Evolutionary conservation across 2,329 filamentous ascomycete genomes (phyloP), one percentile per base, ranked within the genome.

Genomic region (Aspergillus proliferans): DNA sequence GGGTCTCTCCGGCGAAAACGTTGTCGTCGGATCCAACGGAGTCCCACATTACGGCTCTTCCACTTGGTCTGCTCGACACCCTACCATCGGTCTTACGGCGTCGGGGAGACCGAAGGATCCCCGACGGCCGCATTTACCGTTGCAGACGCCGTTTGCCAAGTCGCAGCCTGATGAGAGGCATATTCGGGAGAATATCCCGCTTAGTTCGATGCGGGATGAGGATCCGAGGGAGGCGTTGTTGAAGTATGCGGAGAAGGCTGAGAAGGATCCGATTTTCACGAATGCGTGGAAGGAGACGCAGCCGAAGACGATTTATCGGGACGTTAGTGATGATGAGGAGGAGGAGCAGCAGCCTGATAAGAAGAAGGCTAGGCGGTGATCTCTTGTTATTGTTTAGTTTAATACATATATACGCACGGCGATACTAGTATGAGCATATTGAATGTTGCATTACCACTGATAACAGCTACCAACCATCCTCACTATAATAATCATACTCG

Each of bases 261-360:
- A 95, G 70, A 92, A 88, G 65, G 91, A 97, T 65, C 92, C 91
- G 0, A 79, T 95, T 60, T 98, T 97, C 64, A 98, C 93, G 26
- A 88, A 87, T 58, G 93, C 91, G 14, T 98, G 90, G 87, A 87
- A 86, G 64, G 80, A 86, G 59, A 97, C 90, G 34, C 92, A 97
- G 72, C 93, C 93, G 0, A 85, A 91, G 58, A 89, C 91, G 22
- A 86, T 96, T 57, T 98, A 94, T 73, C 87, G 87, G 6, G 88
- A 96, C 40, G 62, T 93, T 30, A 94, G 90, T 66, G 92, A 95
- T 61, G 88, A 90, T 14, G 91, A 95, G 56, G 80, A 82, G 36
- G 85, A 83, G 46, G 79, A 81, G 15, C 80, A 78, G 3, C 83
- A 78, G 3, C 83, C 81, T n/a, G 81, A 87, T 30, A 87, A 84